Evolutionary conservation across 371 early-diverging fungal species (phyloP), one percentile per base, ranked within the genome.

Genomic region (Paraphysoderma sedebokerense): DNA sequence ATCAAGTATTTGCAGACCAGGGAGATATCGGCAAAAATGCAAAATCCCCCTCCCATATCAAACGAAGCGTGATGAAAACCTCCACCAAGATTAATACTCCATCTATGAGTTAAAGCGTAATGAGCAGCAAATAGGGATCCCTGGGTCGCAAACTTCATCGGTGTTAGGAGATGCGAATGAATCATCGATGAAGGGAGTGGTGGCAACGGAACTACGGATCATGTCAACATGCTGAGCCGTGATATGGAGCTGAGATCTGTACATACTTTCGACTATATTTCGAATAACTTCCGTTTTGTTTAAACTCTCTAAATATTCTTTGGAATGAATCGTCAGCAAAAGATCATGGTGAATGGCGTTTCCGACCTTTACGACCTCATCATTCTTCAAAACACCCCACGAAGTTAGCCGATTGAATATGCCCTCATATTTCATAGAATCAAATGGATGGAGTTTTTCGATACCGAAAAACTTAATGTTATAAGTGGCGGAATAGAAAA

Each of bases 1-100:
- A 52, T 13, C 8, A 53, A 36, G 20, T 42, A 44, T 22, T 36
- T 36, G 6, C 48, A 48, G 34, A 48, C 38, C 22, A 52, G 19
- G 12, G 53, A 30, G 34, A 52, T 52, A 38, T 52, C 52, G 2
- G 52, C 52, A 26, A 50, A 52, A 15, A 52, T 41, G 33, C 52
- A 52, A 38, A 52, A 52, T 7, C 52, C 52, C 3, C 52, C 52
- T 1, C 52, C 52, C 7, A 38, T 39, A 50, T 37, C 35, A 36
- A 42, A 27, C 48, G 41, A 41, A 17, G 52, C 52, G 34, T 52
- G 52, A 36, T 52, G 52, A 52, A 52, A 52, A 11, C 52, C 52
- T 13, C 15, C 49, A n/a, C 51, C 51, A 17, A 52, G 41, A 53
- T 52, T 52, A 38, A 52, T 52, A 11, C 44, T 44, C 52, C 52